Conservation (phyloP, 805 yeast genomes). For the Candida hungchunana region DNA sequence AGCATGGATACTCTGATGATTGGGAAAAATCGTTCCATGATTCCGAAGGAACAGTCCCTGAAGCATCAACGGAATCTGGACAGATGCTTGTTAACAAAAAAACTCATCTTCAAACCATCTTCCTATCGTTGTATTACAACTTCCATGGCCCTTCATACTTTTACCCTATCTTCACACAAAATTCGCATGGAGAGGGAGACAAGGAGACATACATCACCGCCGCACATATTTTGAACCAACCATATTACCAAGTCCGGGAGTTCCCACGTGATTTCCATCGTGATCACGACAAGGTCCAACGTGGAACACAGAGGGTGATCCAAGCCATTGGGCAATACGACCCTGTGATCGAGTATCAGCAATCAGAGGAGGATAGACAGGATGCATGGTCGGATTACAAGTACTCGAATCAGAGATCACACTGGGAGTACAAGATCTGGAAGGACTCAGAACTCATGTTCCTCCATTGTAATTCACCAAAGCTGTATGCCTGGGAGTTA, state of each 20-base stretch:
- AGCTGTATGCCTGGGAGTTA: slow-evolving; percentile 14
- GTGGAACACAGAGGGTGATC: slow-evolving; percentile 22
- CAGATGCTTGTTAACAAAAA: slow-evolving; percentile 51
- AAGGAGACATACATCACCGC: slow-evolving; percentile 63
- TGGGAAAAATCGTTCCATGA: slow-evolving; percentile 28
- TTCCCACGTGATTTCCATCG: slow-evolving; percentile 15
- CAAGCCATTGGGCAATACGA: slow-evolving; percentile 37
- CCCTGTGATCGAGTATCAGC: slow-evolving; percentile 20
- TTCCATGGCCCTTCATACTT: slow-evolving; percentile 53
- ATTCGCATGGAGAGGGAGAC: slow-evolving; percentile 64
- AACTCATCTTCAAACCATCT: slow-evolving; percentile 45
- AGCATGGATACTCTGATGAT: slow-evolving; percentile 7
- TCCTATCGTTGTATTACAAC: slow-evolving; percentile 53
- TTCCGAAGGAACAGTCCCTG: slow-evolving; percentile 50
- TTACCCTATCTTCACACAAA: slow-evolving; percentile 59
- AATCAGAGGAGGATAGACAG: neutral
- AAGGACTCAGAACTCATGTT: slow-evolving; percentile 12
- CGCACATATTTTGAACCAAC: slow-evolving; percentile 41
- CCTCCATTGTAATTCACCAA: slow-evolving; percentile 18
- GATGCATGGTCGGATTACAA: slow-evolving; percentile 10
- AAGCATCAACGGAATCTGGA: slow-evolving; percentile 59
- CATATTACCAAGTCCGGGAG: slow-evolving; percentile 40
- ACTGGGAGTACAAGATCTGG: slow-evolving; percentile 18
- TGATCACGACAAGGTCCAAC: slow-evolving; percentile 10
- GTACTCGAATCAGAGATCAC: slow-evolving; percentile 9